Evolutionary conservation across 768 basidiomycete species (phyloP), one percentile per base, ranked within the genome.

Genomic region (Boletus tylopilopsis): DNA sequence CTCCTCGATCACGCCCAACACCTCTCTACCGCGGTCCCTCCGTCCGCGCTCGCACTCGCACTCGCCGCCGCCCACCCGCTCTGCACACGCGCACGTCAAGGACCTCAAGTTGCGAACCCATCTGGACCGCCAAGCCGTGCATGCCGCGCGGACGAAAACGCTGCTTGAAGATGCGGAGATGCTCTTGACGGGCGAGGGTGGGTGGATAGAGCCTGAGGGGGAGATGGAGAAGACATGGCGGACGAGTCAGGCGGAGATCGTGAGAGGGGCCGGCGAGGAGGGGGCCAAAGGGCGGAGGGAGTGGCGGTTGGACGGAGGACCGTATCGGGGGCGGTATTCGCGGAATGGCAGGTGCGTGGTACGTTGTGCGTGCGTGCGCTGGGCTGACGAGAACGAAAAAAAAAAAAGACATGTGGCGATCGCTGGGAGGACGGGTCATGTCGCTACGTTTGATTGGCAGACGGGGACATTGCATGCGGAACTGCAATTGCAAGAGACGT

Each of bases 371-470:
- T 34, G n/a, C 11, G n/a, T 4, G 0, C 33, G 33, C n/a, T 18
- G 15, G 13, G 11, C 15, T 34, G 29, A 30, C n/a, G n/a, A 18
- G 10, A 6, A 7, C 13, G 29, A 13, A 13, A 7, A 12, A 33
- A 12, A 11, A 6, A 33, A 2, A 49, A 90, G 94, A 66, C 86
- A 95, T 67, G 65, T 97, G 46, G 94, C 92, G 0, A 83, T 97
- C 55, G 89, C 81, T 0, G 93, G 93, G 5, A 77, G 76, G 12
- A 76, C 74, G 29, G 94, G 96, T 0, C 93, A 96, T 70, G 83
- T 92, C 16, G 90, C 92, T 3, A 90, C 93, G 0, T 94, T 97
- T 59, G 94, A 98, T 66, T 94, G 90, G 90, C 84, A 89, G 64
- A 82, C 87, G 0, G 93, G 92, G 0, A 80, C 81, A 27, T 70